Percentiles rank a stretch among this genome's conserved stretches.
These are phyloP conservation scores for Myrica gale DNA, from an alignment of 306 rosid genomes.

Conservation along the genomic window DNA sequence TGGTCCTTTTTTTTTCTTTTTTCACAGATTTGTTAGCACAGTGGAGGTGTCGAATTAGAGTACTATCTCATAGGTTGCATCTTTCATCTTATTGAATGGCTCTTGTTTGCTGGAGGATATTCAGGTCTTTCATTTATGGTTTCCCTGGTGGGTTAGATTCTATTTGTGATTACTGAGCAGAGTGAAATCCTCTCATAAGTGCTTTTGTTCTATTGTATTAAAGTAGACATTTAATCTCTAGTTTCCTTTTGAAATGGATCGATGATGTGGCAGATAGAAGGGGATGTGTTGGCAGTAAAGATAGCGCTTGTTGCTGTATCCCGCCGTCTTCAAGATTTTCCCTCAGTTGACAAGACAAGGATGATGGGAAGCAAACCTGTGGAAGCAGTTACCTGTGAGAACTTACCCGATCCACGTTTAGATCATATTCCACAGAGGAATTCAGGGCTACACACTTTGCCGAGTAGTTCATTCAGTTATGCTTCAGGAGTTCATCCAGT, in stretches of 20 bases:
- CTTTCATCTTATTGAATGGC: background rate
- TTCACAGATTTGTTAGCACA: background rate
- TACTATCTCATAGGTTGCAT: background rate
- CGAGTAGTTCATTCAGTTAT: constrained; percentile 57
- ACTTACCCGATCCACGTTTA: constrained; percentile 39
- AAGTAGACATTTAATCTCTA: background rate
- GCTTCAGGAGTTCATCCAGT: constrained; percentile 55
- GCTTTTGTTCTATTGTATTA: background rate
- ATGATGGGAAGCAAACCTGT: constrained; percentile 48
- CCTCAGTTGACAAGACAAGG: constrained; percentile 49
- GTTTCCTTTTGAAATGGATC: constrained; percentile 13
- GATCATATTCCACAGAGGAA: constrained; percentile 56
- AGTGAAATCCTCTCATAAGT: background rate
- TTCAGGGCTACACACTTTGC: constrained; percentile 42
- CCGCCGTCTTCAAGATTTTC: constrained; percentile 70
- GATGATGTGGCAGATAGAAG: constrained; percentile 76
- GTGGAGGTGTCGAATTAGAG: background rate
- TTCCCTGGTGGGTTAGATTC: background rate
- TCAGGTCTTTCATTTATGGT: background rate
- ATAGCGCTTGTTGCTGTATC: constrained; percentile 86
- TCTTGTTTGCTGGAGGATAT: background rate
- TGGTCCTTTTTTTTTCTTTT: background rate
- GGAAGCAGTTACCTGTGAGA: constrained; percentile 50
- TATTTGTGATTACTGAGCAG: background rate
- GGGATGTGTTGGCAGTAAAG: constrained; percentile 69